Evolutionary conservation across 148 eudicot species (phyloP).

Genomic region (Amaranthus cruentus): DNA sequence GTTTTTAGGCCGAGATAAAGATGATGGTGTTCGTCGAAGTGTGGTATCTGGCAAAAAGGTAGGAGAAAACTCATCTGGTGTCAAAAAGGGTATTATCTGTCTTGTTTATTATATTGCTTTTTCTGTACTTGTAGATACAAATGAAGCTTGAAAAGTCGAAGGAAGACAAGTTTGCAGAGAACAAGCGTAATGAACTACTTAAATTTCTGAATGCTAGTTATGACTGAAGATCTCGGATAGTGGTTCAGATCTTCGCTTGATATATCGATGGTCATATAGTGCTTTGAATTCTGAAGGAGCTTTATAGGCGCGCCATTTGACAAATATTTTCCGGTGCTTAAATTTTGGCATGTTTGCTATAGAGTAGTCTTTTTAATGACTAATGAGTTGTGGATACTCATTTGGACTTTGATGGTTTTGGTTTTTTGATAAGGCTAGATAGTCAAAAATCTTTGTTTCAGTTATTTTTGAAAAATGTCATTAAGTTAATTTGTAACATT

Average conservation of each 20-base stretch:
- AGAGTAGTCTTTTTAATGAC: neutral
- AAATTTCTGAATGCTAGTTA: conserved; percentile 90
- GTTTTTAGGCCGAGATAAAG: conserved; percentile 79
- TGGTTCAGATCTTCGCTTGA: neutral
- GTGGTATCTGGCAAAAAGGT: conserved; percentile 98
- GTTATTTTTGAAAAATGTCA: too few species aligned
- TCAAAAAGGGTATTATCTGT: neutral
- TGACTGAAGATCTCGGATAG: conserved; percentile 35
- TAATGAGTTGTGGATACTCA: neutral
- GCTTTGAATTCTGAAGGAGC: conserved; percentile 7
- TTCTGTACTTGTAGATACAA: conserved; percentile 44
- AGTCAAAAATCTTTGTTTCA: neutral
- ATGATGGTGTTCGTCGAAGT: conserved; percentile 83
- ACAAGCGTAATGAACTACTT: conserved; percentile 71
- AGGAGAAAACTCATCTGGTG: neutral
- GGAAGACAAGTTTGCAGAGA: conserved; percentile 91
- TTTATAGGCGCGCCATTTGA: neutral
- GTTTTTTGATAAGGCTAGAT: too few species aligned
- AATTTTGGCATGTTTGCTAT: neutral
- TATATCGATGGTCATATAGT: neutral
- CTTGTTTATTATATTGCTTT: neutral
- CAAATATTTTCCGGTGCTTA: neutral
- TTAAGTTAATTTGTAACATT: neutral
- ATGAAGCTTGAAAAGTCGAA: conserved; percentile 90
- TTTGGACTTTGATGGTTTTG: conserved; percentile 4